These are phyloP conservation scores for Trifolium dubium DNA, from an alignment of 306 rosid species.

Conservation along the genomic window DNA sequence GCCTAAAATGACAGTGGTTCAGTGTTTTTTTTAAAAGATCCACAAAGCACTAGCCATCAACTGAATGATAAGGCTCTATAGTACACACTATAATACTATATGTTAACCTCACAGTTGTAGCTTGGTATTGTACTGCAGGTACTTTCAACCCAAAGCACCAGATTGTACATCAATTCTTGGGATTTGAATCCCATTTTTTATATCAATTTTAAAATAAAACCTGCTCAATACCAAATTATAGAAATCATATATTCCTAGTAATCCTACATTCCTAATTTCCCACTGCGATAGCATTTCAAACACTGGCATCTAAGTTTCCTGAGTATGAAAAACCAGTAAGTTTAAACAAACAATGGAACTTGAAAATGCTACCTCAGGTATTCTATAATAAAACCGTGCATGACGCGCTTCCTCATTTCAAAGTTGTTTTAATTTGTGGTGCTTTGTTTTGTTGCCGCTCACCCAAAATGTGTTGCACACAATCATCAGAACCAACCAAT, in stretches of 20 bases:
- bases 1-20: no score
- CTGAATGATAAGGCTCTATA: no score
- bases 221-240: not conserved
- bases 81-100: no score
- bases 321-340: not conserved
- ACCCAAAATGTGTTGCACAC: conserved; percentile 44
- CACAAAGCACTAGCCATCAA: no score
- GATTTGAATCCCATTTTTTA: not conserved
- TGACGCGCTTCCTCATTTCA: conserved; percentile 17
- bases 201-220: conserved; percentile 7
- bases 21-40: no score
- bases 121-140: not conserved
- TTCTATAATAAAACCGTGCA: conserved; percentile 8
- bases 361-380: conserved; percentile 36
- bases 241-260: conserved; percentile 12
- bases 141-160: conserved; percentile 2
- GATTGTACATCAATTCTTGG: not conserved
- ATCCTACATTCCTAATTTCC: conserved; percentile 22
- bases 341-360: not conserved
- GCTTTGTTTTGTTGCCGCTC: conserved; percentile 32
- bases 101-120: no score
- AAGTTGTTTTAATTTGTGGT: not conserved
- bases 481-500: conserved; percentile 45
- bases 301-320: conserved; percentile 4
- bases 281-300: not conserved